Evolutionary conservation across 768 basidiomycete species (phyloP).

Genomic region (Termitomyces sp.): DNA sequence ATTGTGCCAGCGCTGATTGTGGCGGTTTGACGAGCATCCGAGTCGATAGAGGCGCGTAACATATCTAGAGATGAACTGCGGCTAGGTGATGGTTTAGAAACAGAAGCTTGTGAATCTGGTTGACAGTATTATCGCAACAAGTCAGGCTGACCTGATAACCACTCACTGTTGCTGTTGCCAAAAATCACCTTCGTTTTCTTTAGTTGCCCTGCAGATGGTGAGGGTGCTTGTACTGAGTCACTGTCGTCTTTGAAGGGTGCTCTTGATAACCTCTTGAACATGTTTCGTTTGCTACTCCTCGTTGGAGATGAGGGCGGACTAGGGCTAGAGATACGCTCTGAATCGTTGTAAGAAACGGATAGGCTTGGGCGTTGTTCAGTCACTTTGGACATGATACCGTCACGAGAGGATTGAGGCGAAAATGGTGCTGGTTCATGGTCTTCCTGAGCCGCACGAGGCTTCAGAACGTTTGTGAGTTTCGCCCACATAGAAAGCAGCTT

Average conservation of each 20-base stretch:
- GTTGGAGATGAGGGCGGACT: constrained; percentile 52
- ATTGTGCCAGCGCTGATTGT: constrained; percentile 17
- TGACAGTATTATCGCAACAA: background rate
- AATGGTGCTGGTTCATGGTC: constrained; percentile 20
- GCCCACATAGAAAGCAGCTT: constrained; percentile 50
- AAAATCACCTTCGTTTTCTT: constrained; percentile 53
- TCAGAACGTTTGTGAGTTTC: constrained; percentile 56
- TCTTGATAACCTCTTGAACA: constrained; percentile 57
- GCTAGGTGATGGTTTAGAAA: constrained; percentile 20
- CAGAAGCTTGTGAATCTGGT: constrained; percentile 32
- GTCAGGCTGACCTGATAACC: background rate
- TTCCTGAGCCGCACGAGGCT: constrained; percentile 32
- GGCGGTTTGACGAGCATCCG: constrained; percentile 1
- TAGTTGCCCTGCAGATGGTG: constrained; percentile 35
- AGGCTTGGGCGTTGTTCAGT: constrained; percentile 62
- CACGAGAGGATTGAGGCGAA: constrained; percentile 21
- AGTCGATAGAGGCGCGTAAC: constrained; percentile 22
- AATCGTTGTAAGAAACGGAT: constrained; percentile 48
- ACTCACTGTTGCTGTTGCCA: constrained; percentile 34
- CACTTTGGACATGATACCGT: constrained; percentile 48
- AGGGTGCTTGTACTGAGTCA: constrained; percentile 33
- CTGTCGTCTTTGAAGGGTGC: constrained; percentile 36
- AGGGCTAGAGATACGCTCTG: constrained; percentile 27
- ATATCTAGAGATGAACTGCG: constrained; percentile 33
- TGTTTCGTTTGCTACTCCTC: constrained; percentile 38